These are phyloP conservation scores for Tricholoma matsutake DNA, from an alignment of 768 basidiomycete genomes.

Conservation along the genomic window DNA sequence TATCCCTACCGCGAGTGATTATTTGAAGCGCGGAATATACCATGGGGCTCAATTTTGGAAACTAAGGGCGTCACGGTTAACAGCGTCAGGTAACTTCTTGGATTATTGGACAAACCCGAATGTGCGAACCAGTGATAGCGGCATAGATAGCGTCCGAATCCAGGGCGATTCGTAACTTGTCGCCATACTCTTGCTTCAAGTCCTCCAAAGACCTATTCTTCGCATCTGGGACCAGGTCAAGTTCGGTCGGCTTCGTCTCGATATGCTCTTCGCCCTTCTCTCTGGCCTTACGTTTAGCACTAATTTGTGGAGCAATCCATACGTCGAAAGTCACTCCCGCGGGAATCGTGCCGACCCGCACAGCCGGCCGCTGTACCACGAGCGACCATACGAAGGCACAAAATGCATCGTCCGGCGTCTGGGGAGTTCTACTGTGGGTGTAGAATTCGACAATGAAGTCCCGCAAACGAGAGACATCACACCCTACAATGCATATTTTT, in stretches of 20 bases:
- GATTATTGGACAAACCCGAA: slow-evolving; percentile 50
- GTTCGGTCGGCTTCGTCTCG: slow-evolving; percentile 40
- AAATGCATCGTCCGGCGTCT: slow-evolving; percentile 72
- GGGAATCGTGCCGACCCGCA: slow-evolving; percentile 72
- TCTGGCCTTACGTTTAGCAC: slow-evolving; percentile 62
- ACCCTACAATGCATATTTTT: slow-evolving; percentile 46
- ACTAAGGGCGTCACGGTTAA: slow-evolving; percentile 36
- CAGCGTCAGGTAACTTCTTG: background rate
- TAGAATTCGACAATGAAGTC: slow-evolving; percentile 73
- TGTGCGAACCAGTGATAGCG: slow-evolving; percentile 84
- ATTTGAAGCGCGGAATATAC: slow-evolving; percentile 83
- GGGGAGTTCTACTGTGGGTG: slow-evolving; percentile 35
- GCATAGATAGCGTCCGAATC: slow-evolving; percentile 72
- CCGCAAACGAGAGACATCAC: slow-evolving; percentile 64
- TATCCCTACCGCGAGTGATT: slow-evolving; percentile 76
- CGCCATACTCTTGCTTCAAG: slow-evolving; percentile 55
- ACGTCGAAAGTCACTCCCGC: slow-evolving; percentile 60
- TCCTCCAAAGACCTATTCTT: slow-evolving; percentile 52
- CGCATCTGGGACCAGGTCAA: slow-evolving; percentile 56
- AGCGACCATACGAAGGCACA: slow-evolving; percentile 81
- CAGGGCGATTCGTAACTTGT: slow-evolving; percentile 67
- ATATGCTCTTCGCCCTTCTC: slow-evolving; percentile 49
- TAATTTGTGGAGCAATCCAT: slow-evolving; percentile 73
- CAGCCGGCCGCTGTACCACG: slow-evolving; percentile 69
- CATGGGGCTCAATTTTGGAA: slow-evolving; percentile 77